phyloP scores from a whole-genome alignment of 1,139 yeast species.

The Wickerhamomyces sp. region DNA sequence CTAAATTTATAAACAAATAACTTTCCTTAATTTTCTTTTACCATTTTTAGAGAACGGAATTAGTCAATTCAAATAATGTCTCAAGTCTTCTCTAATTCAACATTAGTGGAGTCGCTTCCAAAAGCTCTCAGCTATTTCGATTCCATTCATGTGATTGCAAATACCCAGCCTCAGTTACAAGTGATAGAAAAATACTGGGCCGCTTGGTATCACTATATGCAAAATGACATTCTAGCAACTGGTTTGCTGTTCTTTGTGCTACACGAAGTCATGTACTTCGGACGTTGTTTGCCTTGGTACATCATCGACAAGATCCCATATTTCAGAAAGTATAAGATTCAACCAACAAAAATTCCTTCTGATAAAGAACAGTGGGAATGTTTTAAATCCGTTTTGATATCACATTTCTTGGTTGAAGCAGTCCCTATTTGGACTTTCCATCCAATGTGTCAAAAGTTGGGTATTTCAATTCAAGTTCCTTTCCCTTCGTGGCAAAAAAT shows the following conservation, averaged over 20 bases:
- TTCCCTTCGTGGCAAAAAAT: conserved; percentile 65
- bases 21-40: not conserved
- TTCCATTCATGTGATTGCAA: conserved; percentile 2
- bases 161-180: conserved; percentile 35
- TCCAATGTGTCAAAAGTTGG: conserved; percentile 74
- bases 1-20: not conserved
- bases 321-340: conserved; percentile 76
- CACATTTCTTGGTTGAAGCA: conserved; percentile 89
- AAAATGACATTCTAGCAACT: conserved; percentile 77
- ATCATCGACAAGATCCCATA: conserved; percentile 72
- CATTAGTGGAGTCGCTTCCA: conserved; percentile 8
- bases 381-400: conserved; percentile 72
- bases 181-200: conserved; percentile 70
- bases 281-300: conserved; percentile 82
- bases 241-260: conserved; percentile 69
- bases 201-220: conserved; percentile 66
- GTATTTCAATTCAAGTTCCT: conserved; percentile 74
- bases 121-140: conserved; percentile 5
- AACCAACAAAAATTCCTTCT: conserved; percentile 72
- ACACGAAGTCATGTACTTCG: conserved; percentile 81
- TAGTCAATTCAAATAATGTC: conserved; percentile 4
- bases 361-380: conserved; percentile 89
- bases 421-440: conserved; percentile 96
- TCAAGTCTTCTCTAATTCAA: conserved; percentile 9
- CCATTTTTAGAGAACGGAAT: not conserved